Evolutionary conservation across 192 early-diverging fungal genomes (phyloP).

Genomic region (Cetraspora pellucida): DNA sequence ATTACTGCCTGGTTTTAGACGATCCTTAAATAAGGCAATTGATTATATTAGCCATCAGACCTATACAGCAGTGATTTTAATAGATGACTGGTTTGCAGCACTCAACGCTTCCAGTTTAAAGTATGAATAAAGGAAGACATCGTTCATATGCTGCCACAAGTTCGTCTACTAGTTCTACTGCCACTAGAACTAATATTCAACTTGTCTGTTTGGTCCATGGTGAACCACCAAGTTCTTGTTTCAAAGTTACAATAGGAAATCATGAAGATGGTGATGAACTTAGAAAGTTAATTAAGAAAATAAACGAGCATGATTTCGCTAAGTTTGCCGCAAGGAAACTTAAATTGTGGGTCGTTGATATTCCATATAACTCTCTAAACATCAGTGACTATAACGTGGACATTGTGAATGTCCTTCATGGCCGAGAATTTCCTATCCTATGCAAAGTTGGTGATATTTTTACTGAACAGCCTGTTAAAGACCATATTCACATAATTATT

Average conservation of each 20-base stretch:
- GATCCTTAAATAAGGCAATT: too few relatives aligned
- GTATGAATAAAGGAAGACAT: not conserved
- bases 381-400: not conserved
- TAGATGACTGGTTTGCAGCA: too few relatives aligned
- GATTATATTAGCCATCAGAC: too few relatives aligned
- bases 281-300: not conserved
- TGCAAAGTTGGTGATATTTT: conserved; percentile 7
- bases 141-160: not conserved
- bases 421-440: not conserved
- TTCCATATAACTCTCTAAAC: not conserved
- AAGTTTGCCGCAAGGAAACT: not conserved
- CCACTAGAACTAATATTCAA: not conserved
- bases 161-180: conserved; percentile 13
- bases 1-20: too few relatives aligned
- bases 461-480: not conserved
- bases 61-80: too few relatives aligned
- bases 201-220: conserved; percentile 17
- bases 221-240: not conserved
- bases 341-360: conserved; percentile 24
- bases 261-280: not conserved
- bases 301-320: not conserved
- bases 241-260: conserved; percentile 8
- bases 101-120: too few relatives aligned
- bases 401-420: not conserved
- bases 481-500: conserved; percentile 12